These are phyloP conservation scores for Xerocomellus intermedius DNA, from an alignment of 768 basidiomycete species.

Conservation along the genomic window DNA sequence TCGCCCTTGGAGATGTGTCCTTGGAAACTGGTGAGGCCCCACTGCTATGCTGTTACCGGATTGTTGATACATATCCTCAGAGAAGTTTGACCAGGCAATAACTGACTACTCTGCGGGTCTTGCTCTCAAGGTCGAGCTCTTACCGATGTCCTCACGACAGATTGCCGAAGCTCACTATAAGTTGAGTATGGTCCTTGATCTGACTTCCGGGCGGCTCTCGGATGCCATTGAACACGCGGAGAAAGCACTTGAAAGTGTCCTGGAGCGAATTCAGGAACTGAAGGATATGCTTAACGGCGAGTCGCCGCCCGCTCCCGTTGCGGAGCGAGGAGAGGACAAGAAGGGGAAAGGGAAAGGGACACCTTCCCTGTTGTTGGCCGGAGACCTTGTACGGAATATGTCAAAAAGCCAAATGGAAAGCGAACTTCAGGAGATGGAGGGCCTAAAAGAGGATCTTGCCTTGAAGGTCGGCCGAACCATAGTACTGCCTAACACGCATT, in stretches of 20 bases:
- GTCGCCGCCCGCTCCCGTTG: slow-evolving; percentile 31
- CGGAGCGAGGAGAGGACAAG: slow-evolving; percentile 36
- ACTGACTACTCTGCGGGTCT: slow-evolving; percentile 82
- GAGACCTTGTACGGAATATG: slow-evolving; percentile 64
- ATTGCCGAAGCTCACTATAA: slow-evolving; percentile 95
- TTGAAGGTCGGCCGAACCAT: slow-evolving; percentile 57
- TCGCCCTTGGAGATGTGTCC: slow-evolving; percentile 92
- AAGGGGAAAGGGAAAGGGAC: slow-evolving; percentile 76
- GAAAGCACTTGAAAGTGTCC: slow-evolving; percentile 75
- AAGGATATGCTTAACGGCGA: slow-evolving; percentile 43
- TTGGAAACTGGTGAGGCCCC: slow-evolving; percentile 82
- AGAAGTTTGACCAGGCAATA: slow-evolving; percentile 95
- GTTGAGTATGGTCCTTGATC: slow-evolving; percentile 88
- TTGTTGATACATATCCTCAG: slow-evolving; percentile 38
- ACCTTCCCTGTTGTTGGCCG: slow-evolving; percentile 37
- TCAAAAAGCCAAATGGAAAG: slow-evolving; percentile 67
- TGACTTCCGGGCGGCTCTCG: slow-evolving; percentile 79
- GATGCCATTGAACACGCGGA: slow-evolving; percentile 83
- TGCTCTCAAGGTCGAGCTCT: slow-evolving; percentile 64
- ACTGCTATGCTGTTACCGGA: not conserved
- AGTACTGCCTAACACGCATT: not conserved
- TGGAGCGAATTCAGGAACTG: slow-evolving; percentile 63
- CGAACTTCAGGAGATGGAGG: slow-evolving; percentile 78
- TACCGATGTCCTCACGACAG: slow-evolving; percentile 87
- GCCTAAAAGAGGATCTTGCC: slow-evolving; percentile 76